Evolutionary conservation across 176 grass and related monocot genomes (phyloP), one percentile per base, ranked within the genome.

Genomic region (Oryza rufipogon): DNA sequence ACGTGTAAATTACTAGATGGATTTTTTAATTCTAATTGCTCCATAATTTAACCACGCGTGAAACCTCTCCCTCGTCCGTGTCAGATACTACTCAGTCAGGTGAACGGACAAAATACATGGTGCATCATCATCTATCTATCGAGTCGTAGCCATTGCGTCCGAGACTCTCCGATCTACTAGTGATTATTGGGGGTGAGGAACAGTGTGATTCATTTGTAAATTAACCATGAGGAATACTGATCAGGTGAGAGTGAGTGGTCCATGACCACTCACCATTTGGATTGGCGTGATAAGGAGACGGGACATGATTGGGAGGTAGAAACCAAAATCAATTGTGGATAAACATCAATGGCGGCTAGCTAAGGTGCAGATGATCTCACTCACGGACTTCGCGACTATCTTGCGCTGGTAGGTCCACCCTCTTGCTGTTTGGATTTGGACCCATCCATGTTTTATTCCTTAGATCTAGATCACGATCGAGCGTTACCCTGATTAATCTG

Each of bases 241-340:
- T 34, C 36, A 60, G 74, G 48, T 63, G 39, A 36, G 34, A 36
- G 36, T 45, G 34, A 5, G 36, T 45, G 64, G 73, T 54, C 45
- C 44, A 14, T 72, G 58, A 0, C 44, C 26, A 32, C 30, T 32
- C 30, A 0, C 26, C 28, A 14, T n/a, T 46, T 60, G 23, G 38
- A 23, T 45, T 52, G 14, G 45, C 19, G 3, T 32, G 8, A 32
- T 15, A 30, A 54, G 5, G 44, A n/a, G 44, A 32, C 0, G 6
- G 6, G 8, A 11, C 6, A 48, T 26, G 75, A 30, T 73, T 71
- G 71, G 69, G 15, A 30, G 19, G 70, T 80, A 56, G 77, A 15
- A 80, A 74, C 67, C 84, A 74, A 74, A 74, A 48, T 5, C 84
- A 0, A 54, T 80, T 80, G 84, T 86, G 84, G 77, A 86, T 80